Evolutionary conservation across 257 asterid genomes (phyloP).

Genomic region (Solanum appendiculatum): DNA sequence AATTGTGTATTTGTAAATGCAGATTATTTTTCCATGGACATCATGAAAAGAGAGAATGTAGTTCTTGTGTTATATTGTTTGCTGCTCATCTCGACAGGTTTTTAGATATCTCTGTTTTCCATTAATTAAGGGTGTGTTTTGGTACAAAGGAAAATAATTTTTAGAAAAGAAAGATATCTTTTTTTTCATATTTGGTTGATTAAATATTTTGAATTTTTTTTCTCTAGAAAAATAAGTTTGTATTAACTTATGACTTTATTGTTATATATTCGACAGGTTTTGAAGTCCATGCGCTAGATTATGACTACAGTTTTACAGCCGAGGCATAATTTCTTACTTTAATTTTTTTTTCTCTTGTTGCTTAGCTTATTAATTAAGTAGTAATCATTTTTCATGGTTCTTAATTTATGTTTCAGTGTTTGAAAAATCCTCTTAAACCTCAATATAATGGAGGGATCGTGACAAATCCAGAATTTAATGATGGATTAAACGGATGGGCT

Average conservation of each 20-base stretch:
- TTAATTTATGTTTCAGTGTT: conserved; percentile 11
- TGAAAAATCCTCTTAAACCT: conserved; percentile 21
- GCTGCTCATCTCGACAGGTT: conserved; percentile 8
- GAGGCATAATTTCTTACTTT: neutral
- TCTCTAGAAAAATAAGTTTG: neutral
- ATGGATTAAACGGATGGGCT: conserved; percentile 19
- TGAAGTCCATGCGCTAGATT: neutral
- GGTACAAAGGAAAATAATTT: neutral
- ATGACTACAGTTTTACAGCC: neutral
- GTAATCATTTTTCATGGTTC: neutral
- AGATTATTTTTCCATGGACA: neutral
- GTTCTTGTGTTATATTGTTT: neutral
- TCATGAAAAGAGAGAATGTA: neutral
- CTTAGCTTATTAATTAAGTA: neutral
- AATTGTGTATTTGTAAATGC: neutral
- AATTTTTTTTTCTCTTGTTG: neutral
- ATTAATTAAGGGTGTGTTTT: neutral
- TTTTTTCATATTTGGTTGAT: neutral
- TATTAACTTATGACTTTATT: neutral
- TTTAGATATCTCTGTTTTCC: neutral
- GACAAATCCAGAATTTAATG: conserved; percentile 15
- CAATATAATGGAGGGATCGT: conserved; percentile 30
- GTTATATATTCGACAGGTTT: neutral
- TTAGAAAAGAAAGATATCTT: neutral
- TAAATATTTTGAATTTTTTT: neutral